Conservation (phyloP, 441 rosid species). For the Corymbia calophylla region DNA sequence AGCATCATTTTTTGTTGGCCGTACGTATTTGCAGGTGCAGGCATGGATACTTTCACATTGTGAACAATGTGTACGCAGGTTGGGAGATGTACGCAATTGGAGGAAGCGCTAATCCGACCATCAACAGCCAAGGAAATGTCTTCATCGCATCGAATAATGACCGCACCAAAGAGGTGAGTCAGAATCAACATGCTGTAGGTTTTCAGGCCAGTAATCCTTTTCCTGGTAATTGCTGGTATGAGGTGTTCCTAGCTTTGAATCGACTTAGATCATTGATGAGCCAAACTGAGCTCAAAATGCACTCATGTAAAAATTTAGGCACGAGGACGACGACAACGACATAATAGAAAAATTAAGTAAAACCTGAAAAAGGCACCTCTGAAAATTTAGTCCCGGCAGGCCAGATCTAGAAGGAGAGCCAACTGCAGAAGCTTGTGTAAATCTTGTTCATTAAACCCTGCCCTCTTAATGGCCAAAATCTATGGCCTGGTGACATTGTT, state of each 20-base stretch:
- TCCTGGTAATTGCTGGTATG: background rate
- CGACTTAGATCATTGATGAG: background rate
- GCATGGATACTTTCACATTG: conserved; percentile 55
- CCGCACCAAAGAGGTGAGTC: conserved; percentile 37
- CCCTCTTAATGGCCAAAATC: background rate
- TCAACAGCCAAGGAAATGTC: conserved; percentile 48
- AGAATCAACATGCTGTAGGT: background rate
- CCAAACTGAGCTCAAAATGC: background rate
- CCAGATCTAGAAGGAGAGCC: background rate
- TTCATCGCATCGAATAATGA: conserved; percentile 33
- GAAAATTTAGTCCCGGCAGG: background rate
- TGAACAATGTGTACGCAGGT: conserved; percentile 37
- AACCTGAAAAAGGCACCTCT: background rate
- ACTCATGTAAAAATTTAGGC: background rate
- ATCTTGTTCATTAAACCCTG: background rate
- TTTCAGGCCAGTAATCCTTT: background rate
- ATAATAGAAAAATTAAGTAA: background rate
- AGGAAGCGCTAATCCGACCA: conserved; percentile 61
- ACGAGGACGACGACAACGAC: background rate
- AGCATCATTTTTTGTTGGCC: background rate
- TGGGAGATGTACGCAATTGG: conserved; percentile 58
- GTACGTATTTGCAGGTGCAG: conserved; percentile 29
- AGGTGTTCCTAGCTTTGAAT: background rate
- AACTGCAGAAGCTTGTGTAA: background rate
- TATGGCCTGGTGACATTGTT: background rate